Base-by-base conservation (phyloP, 306 rosid genomes). In the Quercus variabilis region DNA sequence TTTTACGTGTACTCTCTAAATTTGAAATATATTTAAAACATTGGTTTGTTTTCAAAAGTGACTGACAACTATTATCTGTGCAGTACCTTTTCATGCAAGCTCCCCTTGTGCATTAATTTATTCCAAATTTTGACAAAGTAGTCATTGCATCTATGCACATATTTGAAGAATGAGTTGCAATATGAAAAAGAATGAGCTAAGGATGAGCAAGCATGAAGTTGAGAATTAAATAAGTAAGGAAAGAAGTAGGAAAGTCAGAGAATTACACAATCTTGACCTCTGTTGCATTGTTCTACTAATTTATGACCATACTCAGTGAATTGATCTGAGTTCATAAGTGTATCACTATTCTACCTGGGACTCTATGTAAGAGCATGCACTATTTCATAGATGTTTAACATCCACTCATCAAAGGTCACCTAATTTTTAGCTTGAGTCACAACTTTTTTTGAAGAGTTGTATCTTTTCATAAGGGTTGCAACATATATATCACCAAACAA, bases 81-180 rank as follows among this genome's bases (percentile, higher is more conserved):
- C 94, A 96, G 93, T 91, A 88, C 82, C 78, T 96, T 74, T 93
- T 96, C 93, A 88, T 89, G 94, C 86, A 90, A 78, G 78, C 90
- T 64, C 97, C 94, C 73, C 75, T n/a, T 33, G 93, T 85, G 38
- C 89, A 83, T 63, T 90, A 83, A 79, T 19, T 8, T 23, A 4
- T 41, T 71, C 17, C 19, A 70, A 58, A 20, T 35, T 71, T 77
- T 69, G 76, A 17, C 10, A 6, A 3, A 58, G 51, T n/a, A 18
- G 30, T 26, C 51, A 13, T 75, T 78, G 58, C 41, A 6, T 28
- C 69, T 28, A 8, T 69, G 64, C 73, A 41, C 35, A 72, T 58
- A 78, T 38, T 46, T 33, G 81, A 74, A 74, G 74, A 72, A 71
- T 59, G 76, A 55, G 43, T 28, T 69, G 71, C 35, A 20, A 28